Base-by-base conservation (phyloP, 306 rosid species). In the Cicer chorassanicum region DNA sequence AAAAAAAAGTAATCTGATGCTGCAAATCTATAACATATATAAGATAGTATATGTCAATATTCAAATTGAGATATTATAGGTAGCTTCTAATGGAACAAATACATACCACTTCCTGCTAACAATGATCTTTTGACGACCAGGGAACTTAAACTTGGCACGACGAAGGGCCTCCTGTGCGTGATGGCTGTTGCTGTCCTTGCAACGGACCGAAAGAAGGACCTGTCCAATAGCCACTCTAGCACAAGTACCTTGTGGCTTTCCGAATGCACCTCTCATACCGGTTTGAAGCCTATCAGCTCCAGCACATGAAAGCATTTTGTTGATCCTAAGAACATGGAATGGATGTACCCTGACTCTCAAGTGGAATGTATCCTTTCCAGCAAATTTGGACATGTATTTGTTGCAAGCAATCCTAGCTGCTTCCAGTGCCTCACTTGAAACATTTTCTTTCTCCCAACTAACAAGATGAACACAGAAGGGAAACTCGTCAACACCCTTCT, bases 391-490 rank as follows among this genome's bases (percentile, higher is more conserved):
- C 97, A 90, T 89, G 68, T 92, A 89, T 70, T 89, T 92, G 82
- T 92, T 92, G 79, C 96, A 92, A 0, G 97, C 96, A 67, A 88
- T 92, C 9, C 98, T 69, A 19, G 96, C 94, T 0, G 98, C 96
- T 76, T 92, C 98, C 9, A 90, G 77, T 4, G 96, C 98, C 59
- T 92, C 94, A 61, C 90, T 85, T 0, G 97, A 87, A 48, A 92
- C 97, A 43, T 92, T 92, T 45, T 92, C 97, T 76, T 92, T 92
- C 78, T 92, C 97, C 96, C 97, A 92, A 8, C 91, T 85, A 13
- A 92, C 97, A 2, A 92, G 86, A 76, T 92, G 97, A 56, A 92
- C 95, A 38, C 97, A 92, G 88, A 89, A 89, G 0, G 97, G 97
- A 29, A 29, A 91, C 81, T 91, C 97, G 44, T 91, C 95, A 19